Percentiles rank a stretch among this genome's conserved stretches.
Evolutionary conservation across 2,329 filamentous ascomycete genomes (phyloP).

Genomic region (Penicillium concentricum): DNA sequence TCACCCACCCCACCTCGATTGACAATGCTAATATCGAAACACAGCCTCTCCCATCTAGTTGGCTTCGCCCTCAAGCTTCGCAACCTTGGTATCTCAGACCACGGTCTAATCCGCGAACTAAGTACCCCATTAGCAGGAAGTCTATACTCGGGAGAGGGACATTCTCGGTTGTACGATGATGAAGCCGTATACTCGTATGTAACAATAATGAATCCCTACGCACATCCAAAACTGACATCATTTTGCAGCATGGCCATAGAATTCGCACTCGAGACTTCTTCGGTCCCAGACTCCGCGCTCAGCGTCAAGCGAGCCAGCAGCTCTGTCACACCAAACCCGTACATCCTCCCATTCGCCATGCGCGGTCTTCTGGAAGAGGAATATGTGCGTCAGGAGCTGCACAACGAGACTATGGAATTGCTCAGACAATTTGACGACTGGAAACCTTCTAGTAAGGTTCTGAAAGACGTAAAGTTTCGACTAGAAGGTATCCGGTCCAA

Average conservation of each 20-base stretch:
- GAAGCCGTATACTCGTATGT: conserved; percentile 74
- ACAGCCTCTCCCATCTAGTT: conserved; percentile 77
- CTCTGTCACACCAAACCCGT: conserved; percentile 66
- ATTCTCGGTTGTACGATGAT: conserved; percentile 91
- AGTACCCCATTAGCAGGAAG: conserved; percentile 85
- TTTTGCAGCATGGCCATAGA: conserved; percentile 62
- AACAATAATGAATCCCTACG: not conserved
- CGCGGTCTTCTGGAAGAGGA: conserved; percentile 89
- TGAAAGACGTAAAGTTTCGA: conserved; percentile 95
- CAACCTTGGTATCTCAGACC: conserved; percentile 88
- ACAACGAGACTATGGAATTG: conserved; percentile 72
- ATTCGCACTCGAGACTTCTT: conserved; percentile 71
- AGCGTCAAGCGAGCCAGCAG: conserved; percentile 52
- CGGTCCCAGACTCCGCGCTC: conserved; percentile 49
- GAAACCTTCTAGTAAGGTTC: conserved; percentile 83
- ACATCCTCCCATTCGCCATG: conserved; percentile 93
- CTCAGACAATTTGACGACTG: conserved; percentile 90
- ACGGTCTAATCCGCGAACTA: conserved; percentile 87
- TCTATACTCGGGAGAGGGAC: conserved; percentile 87
- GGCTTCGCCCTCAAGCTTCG: conserved; percentile 91
- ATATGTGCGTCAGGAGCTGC: conserved; percentile 77
- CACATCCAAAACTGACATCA: not conserved
- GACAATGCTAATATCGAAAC: not conserved
- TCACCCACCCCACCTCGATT: not conserved
- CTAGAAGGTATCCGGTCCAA: conserved; percentile 89